Percentiles rank a stretch among this genome's conserved stretches.
Conservation (phyloP, 1,284 basidiomycete genomes). For the Sporisorium scitamineum region DNA sequence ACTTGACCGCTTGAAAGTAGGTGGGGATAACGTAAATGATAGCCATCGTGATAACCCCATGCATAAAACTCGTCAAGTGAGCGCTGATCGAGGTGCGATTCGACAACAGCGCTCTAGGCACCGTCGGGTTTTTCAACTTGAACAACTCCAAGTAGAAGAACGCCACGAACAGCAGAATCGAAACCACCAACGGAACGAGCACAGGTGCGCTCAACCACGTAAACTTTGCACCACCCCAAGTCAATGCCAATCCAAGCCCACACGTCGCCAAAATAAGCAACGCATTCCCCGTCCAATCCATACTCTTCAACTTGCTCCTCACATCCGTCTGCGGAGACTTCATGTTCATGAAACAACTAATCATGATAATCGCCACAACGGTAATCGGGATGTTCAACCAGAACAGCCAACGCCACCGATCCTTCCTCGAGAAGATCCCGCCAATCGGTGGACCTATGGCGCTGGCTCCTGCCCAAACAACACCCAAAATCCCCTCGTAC, state of each 20-base stretch:
- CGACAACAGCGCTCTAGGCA: conserved; percentile 24
- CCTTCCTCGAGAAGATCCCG: conserved; percentile 32
- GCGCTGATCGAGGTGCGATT: conserved; percentile 32
- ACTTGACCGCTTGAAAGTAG: conserved; percentile 44
- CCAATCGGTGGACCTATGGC: conserved; percentile 55
- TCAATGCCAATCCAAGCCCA: conserved; percentile 31
- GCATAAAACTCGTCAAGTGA: conserved; percentile 28
- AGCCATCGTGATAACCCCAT: conserved; percentile 44
- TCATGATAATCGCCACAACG: conserved; percentile 37
- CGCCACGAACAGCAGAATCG: conserved; percentile 17
- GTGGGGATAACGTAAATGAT: conserved; percentile 50
- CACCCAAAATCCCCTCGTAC: conserved; percentile 56
- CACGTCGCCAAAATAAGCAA: conserved; percentile 29
- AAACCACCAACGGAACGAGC: conserved; percentile 29
- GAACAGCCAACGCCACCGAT: conserved; percentile 53
- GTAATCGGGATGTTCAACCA: conserved; percentile 54
- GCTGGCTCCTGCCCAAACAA: conserved; percentile 47
- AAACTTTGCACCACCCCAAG: conserved; percentile 47
- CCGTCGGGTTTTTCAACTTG: conserved; percentile 25
- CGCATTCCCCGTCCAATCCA: conserved; percentile 47
- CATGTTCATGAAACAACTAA: conserved; percentile 47
- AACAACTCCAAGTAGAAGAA: conserved; percentile 46
- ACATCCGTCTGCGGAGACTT: conserved; percentile 33
- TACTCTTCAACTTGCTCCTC: conserved; percentile 27
- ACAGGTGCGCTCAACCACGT: conserved; percentile 26